Evolutionary conservation across 371 early-diverging fungal species (phyloP), one percentile per base, ranked within the genome.

Genomic region (Apophysomyces elegans): DNA sequence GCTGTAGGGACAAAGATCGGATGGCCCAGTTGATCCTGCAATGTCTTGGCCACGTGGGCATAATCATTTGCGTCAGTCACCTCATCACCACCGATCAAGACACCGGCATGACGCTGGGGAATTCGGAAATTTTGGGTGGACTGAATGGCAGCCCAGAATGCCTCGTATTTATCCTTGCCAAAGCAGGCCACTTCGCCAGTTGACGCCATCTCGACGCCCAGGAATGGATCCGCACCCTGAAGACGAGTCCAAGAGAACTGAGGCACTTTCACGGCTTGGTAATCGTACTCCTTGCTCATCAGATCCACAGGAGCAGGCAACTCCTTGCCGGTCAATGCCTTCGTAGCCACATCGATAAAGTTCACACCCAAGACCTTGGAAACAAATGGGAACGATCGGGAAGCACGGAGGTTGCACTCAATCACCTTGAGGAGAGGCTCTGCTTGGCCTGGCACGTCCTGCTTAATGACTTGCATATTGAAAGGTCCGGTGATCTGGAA

Each of bases 181-280:
- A 97, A 97, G 83, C 96, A 95, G 0, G 98, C 98, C 32, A 97
- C 96, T 83, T 97, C 98, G 65, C 98, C 98, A 1, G 98, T 97
- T 8, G 95, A 95, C n/a, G 96, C 93, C 96, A 97, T 97, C 75
- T 97, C 98, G 46, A 97, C 98, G 61, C 96, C 96, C 56, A 97
- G 83, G 81, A 95, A 87, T 43, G 98, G 96, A 73, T 97, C 98
- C 36, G 98, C 96, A 54, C 98, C 96, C 7, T 89, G 88, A 56
- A 97, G 85, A 63, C 98, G 93, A 56, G 93, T 93, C 91, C 93
- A 97, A 38, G 90, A 89, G 88, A 96, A 97, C 72, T 95, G 93
- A 47, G 96, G 96, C 21, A 93, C 95, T 84, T 97, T 97, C 73
- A 96, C 88, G 13, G 91, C 94, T 35, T 91, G 89, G 84, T 90